Evolutionary conservation across 345 rosid species (phyloP), one percentile per base, ranked within the genome.

Genomic region (Ailanthus altissimus): DNA sequence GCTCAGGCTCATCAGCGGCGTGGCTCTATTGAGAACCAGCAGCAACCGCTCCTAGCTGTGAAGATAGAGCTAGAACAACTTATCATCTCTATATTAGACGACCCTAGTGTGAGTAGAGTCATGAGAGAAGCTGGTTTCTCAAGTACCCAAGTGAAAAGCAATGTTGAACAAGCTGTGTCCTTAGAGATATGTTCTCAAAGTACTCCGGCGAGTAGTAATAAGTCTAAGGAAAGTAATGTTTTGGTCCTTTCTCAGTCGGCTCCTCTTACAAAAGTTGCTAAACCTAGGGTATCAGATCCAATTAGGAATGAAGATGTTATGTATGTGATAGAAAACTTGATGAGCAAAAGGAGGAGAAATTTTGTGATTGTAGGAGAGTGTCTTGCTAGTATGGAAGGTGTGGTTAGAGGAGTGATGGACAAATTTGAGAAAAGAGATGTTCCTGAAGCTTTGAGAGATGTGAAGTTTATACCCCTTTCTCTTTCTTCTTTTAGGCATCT

Each of bases 91-190:
- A 96, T 93, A 63, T 81, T 96, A 0, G 98, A 96, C 74, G 99
- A 96, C 81, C 99, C 99, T 21, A 93, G 99, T 75, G 99, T 95
- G 47, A 93, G 98, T 83, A 86, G 99, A 78, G 99, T 93, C 81
- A 96, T 96, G 99, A 90, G 91, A 69, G 99, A 96, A 85, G 99
- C 99, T 36, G 98, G 98, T 50, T 93, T 95, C 83, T 92, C 97
- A 0, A 95, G 98, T 71, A 81, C 97, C 58, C 97, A 89, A 77
- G 98, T 95, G 50, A 93, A 95, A 76, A 91, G 67, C 89, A 91
- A 89, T 20, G 94, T 96, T 16, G 98, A 96, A 53, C 90, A 92
- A 76, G 87, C 85, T 56, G 89, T 89, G 61, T 87, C 94, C 73
- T 70, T 86, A 80, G 93, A 92, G 78, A 79, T 86, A 20, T 84